Percentiles rank a stretch among this genome's conserved stretches.
Conservation (phyloP, 2,329 filamentous ascomycete species). For the Colletotrichum eremochloae region DNA sequence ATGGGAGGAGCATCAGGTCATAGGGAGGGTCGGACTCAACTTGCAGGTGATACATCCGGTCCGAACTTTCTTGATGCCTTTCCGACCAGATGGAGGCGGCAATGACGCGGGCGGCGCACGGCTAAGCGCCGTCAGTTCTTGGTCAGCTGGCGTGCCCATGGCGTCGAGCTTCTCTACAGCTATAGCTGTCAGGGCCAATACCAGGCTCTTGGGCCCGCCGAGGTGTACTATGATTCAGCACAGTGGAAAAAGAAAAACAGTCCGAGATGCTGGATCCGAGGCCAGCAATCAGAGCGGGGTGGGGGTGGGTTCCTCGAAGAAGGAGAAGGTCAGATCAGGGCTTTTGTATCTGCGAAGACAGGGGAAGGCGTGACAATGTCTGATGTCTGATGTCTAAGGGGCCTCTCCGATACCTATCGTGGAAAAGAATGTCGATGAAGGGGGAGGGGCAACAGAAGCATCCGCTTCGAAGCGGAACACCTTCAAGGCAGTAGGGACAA, state of each 20-base stretch:
- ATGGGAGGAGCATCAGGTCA: neutral
- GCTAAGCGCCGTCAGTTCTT: constrained; percentile 23
- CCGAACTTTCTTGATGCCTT: constrained; percentile 61
- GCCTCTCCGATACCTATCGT: neutral
- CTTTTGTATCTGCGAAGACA: neutral
- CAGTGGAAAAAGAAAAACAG: neutral
- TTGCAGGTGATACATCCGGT: constrained; percentile 69
- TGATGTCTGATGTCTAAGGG: neutral
- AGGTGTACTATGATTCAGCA: neutral
- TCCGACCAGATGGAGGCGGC: constrained; percentile 47
- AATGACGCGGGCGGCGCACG: constrained; percentile 22
- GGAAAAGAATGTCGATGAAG: neutral
- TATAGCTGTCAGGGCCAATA: too few species aligned
- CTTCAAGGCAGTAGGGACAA: neutral
- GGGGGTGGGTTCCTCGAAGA: neutral
- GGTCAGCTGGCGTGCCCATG: constrained; percentile 6
- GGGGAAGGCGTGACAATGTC: too few species aligned
- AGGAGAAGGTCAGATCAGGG: neutral
- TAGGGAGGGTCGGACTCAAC: constrained; percentile 52
- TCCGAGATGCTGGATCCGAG: constrained; percentile 34
- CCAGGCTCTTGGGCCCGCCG: too few species aligned
- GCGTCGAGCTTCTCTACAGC: neutral
- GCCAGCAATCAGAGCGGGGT: constrained; percentile 24
- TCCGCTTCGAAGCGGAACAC: neutral
- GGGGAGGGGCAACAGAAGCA: neutral